Base-by-base conservation (phyloP, 805 yeast species). In the Candida ovalis region DNA sequence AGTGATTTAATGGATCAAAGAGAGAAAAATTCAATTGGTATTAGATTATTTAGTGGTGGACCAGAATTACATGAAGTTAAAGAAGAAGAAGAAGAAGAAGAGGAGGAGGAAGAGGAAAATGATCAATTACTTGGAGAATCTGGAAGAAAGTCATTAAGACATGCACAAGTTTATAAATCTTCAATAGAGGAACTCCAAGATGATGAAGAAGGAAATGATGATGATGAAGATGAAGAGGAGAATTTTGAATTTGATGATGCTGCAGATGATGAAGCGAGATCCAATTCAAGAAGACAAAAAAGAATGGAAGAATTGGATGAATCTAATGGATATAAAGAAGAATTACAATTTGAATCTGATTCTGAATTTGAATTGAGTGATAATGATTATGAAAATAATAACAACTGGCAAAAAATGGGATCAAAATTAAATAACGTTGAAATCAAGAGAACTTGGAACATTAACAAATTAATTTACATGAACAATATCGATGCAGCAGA, bases 401-500 rank as follows among this genome's bases (percentile, higher is more conserved):
- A 7, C 7, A 68, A 69, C 30, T 75, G 75, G 70, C 60, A 67
- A 44, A 52, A 59, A 10, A 72, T 86, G 36, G 96, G 96, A 1
- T 63, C 80, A 4, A 82, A 76, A 56, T 71, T 87, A 49, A 72
- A 78, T 52, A 78, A 84, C n/a, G 55, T 77, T 4, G 61, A 69
- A 49, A 71, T 67, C 61, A 74, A 69, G 58, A 78, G 74, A 67
- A 73, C 71, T 49, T 88, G 95, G 91, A 88, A 92, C 64, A 80
- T 92, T 52, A 82, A 84, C 57, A 88, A 86, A 60, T 70, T 92
- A 47, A 71, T 94, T 4, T 92, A 94, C 65, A 75, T 86, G 79
- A 82, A 84, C 48, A 85, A 88, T 56, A 74, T 89, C 38, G 79
- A 81, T 12, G 91, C 97, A 0, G 73, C 69, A 1, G 94, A 86